Conservation (phyloP, 2,329 filamentous ascomycete genomes). For the Calycina herbarum region DNA sequence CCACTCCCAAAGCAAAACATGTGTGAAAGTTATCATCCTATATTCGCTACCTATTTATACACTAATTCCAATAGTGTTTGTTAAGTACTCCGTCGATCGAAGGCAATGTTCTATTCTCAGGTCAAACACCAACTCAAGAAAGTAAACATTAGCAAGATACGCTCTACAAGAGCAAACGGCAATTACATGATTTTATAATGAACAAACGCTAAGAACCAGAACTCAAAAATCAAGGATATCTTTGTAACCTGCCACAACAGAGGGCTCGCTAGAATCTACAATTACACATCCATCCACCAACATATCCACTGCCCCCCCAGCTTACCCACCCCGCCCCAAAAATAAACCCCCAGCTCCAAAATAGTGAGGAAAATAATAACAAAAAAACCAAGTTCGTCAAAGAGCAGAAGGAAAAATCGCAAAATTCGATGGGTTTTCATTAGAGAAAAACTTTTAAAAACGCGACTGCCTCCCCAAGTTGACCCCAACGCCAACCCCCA, state of each 20-base stretch:
- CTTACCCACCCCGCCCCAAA: background rate
- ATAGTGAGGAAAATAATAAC: background rate
- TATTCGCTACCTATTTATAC: too few species aligned
- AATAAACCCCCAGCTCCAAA: background rate
- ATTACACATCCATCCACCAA: conserved; percentile 15
- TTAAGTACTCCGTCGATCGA: background rate
- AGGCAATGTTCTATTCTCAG: background rate
- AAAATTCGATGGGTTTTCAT: background rate
- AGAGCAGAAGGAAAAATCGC: background rate
- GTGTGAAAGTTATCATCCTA: too few species aligned
- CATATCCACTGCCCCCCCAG: conserved; percentile 30
- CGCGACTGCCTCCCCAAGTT: background rate
- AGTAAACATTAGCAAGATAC: background rate
- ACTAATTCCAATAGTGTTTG: too few species aligned
- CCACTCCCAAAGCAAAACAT: too few species aligned
- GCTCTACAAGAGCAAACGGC: background rate
- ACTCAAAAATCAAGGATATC: conserved; percentile 5
- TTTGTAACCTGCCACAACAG: conserved; percentile 3
- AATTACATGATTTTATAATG: background rate
- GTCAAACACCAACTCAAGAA: too few species aligned
- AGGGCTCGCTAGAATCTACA: conserved; percentile 18
- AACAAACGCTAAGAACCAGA: background rate
- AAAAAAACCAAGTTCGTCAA: background rate
- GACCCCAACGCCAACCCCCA: background rate
- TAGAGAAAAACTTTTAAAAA: background rate